phyloP scores from a whole-genome alignment of 176 grass and related monocot genomes.

The Oryza brachyantha region DNA sequence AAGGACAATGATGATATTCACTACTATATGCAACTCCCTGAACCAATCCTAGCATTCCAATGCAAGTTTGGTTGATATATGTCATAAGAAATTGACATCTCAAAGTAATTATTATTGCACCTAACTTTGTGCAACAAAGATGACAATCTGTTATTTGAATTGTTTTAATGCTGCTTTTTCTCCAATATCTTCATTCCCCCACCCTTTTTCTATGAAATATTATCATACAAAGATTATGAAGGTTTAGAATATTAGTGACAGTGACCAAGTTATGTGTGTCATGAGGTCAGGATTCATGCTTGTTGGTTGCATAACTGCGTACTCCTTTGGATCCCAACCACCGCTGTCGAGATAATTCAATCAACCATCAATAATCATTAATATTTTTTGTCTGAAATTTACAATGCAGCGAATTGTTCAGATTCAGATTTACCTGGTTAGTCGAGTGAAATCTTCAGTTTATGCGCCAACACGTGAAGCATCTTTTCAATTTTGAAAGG shows the following conservation, averaged over 20 bases:
- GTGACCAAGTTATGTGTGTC: neutral
- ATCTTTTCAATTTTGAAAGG: conserved; percentile 21
- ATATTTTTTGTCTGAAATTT: neutral
- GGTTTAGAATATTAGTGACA: neutral
- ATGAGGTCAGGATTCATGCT: neutral
- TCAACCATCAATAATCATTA: neutral
- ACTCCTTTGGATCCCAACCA: neutral
- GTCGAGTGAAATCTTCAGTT: neutral
- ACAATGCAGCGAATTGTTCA: neutral
- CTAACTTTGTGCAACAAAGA: neutral
- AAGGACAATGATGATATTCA: conserved; percentile 1
- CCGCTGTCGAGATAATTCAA: neutral
- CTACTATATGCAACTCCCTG: neutral
- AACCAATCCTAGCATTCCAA: conserved; percentile 25
- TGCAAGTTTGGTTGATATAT: conserved; percentile 13
- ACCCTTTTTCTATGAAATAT: neutral
- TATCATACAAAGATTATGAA: neutral
- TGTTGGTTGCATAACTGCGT: conserved; percentile 3
- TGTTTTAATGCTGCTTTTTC: neutral
- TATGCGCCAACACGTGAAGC: conserved; percentile 3
- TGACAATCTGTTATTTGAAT: conserved; percentile 6
- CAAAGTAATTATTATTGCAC: conserved; percentile 11
- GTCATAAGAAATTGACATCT: neutral
- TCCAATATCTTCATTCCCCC: conserved; percentile 17
- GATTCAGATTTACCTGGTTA: neutral